Conservation (phyloP, 2,329 filamentous ascomycete species). For the Trichoderma guizhouense region DNA sequence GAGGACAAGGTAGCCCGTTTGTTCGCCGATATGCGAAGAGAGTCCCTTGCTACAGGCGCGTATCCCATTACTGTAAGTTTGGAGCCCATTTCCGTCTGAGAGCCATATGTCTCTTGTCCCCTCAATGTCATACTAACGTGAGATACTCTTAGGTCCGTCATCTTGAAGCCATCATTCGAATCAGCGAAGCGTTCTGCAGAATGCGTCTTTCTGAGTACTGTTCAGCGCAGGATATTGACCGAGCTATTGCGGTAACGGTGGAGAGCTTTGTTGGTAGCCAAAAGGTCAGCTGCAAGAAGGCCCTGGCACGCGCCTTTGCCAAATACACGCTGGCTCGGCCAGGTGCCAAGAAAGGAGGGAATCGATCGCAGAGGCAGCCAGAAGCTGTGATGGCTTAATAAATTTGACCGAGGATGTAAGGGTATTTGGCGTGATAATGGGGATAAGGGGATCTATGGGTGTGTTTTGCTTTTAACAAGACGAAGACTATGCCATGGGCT, state of each 20-base stretch:
- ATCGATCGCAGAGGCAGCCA: slow-evolving; percentile 29
- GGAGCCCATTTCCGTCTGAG: neutral
- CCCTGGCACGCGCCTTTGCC: slow-evolving; percentile 86
- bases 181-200: slow-evolving; percentile 89
- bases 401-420: neutral
- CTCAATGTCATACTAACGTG: neutral
- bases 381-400: slow-evolving; percentile 30
- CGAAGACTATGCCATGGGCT: neutral
- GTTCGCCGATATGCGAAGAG: slow-evolving; percentile 93
- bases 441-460: neutral
- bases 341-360: slow-evolving; percentile 32
- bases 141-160: slow-evolving; percentile 73
- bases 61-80: slow-evolving; percentile 91
- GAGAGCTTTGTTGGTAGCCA: slow-evolving; percentile 95
- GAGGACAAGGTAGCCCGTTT: slow-evolving; percentile 93
- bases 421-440: neutral
- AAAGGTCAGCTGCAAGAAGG: slow-evolving; percentile 97
- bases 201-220: slow-evolving; percentile 99
- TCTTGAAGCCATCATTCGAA: slow-evolving; percentile 95
- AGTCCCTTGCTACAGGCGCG: slow-evolving; percentile 87
- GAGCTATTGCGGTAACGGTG: slow-evolving; percentile 93
- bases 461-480: neutral
- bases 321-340: slow-evolving; percentile 73
- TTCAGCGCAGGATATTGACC: slow-evolving; percentile 84
- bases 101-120: neutral